A percentile compares a stretch with the other conserved stretches of the same genome.
phyloP scores from a whole-genome alignment of 768 basidiomycete genomes.

The Fomitopsis pulvina region DNA sequence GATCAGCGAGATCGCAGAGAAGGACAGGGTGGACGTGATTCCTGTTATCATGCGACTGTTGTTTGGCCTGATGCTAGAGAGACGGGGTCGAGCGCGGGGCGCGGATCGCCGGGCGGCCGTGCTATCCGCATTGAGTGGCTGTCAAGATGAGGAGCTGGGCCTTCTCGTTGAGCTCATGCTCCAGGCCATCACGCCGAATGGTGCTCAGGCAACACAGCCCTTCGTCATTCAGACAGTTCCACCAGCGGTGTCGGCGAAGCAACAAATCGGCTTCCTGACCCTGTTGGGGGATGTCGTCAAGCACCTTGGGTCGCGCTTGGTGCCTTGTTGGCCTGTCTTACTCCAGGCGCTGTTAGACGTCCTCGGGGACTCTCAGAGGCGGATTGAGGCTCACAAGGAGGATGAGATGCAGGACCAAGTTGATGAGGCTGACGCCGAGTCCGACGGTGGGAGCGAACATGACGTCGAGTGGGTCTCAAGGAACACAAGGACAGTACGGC shows the following conservation, averaged over 20 bases:
- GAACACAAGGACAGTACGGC: constrained; percentile 59
- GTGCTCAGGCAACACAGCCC: constrained; percentile 13
- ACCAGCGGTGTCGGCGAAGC: constrained; percentile 42
- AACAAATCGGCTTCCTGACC: constrained; percentile 79
- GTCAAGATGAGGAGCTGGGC: constrained; percentile 64
- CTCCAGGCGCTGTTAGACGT: constrained; percentile 65
- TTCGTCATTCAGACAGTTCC: constrained; percentile 28
- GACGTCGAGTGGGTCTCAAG: constrained; percentile 26
- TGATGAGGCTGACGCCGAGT: constrained; percentile 26
- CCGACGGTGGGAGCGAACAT: constrained; percentile 25
- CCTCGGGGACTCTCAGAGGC: constrained; percentile 54
- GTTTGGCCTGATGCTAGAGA: constrained; percentile 85
- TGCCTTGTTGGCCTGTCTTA: constrained; percentile 67
- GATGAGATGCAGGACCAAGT: constrained; percentile 16
- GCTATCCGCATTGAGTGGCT: constrained; percentile 61
- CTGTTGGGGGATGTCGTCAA: constrained; percentile 81
- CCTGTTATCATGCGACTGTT: constrained; percentile 68
- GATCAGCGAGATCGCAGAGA: constrained; percentile 45
- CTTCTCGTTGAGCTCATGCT: constrained; percentile 87
- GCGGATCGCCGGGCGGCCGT: constrained; percentile 70
- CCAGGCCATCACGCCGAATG: constrained; percentile 43
- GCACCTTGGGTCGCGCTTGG: constrained; percentile 70
- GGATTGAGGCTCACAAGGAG: constrained; percentile 33
- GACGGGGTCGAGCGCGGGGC: constrained; percentile 59
- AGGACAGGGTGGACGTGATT: constrained; percentile 60